Conservation (phyloP, 2,329 filamentous ascomycete species). For the Sporothrix dimorphospora region DNA sequence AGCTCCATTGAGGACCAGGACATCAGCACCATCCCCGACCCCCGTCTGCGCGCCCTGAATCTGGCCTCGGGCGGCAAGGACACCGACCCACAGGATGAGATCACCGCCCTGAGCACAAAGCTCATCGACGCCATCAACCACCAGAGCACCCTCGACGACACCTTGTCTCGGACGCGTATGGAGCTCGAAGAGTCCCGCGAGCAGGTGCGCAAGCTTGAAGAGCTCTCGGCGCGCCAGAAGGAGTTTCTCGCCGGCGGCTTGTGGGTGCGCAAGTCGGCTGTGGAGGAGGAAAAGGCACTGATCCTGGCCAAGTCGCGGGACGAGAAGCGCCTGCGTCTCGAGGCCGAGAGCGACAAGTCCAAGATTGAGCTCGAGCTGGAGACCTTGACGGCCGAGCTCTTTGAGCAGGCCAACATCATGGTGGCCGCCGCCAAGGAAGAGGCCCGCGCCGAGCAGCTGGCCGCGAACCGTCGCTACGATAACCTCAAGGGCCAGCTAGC, state of each 20-base stretch:
- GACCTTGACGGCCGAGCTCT: constrained; percentile 86
- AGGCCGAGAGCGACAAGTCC: constrained; percentile 78
- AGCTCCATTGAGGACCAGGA: constrained; percentile 56
- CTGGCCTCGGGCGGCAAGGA: constrained; percentile 47
- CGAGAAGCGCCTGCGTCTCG: constrained; percentile 66
- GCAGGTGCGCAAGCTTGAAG: constrained; percentile 69
- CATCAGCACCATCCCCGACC: constrained; percentile 71
- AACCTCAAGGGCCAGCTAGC: constrained; percentile 82
- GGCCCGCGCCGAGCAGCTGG: constrained; percentile 81
- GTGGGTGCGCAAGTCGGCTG: constrained; percentile 72
- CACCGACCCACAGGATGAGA: constrained; percentile 68
- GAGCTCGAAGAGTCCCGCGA: constrained; percentile 76
- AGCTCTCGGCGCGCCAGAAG: constrained; percentile 66
- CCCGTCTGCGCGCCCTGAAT: constrained; percentile 57
- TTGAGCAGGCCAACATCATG: constrained; percentile 98
- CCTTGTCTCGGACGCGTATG: constrained; percentile 76
- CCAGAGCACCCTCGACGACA: constrained; percentile 89
- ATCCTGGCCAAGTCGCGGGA: constrained; percentile 63
- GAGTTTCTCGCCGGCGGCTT: constrained; percentile 74
- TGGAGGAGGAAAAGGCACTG: constrained; percentile 71
- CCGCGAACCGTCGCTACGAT: constrained; percentile 80
- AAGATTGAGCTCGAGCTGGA: constrained; percentile 92
- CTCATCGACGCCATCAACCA: constrained; percentile 97
- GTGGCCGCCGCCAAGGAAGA: constrained; percentile 90
- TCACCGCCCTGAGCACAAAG: constrained; percentile 90